phyloP scores from a whole-genome alignment of 1,139 yeast genomes.

The Ogataea hybrid region DNA sequence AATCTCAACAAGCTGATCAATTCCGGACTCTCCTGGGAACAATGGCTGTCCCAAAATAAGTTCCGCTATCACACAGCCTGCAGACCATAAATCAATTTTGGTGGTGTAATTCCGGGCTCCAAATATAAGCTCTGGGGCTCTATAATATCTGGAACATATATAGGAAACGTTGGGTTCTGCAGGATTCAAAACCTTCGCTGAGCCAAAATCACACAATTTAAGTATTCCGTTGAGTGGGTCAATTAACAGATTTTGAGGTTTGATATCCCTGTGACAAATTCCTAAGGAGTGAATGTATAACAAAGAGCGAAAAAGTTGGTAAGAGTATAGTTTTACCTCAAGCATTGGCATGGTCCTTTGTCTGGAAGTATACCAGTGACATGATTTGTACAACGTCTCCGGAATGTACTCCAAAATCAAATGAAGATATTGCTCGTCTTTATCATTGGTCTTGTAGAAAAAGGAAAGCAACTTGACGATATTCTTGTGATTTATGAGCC shows the following conservation, averaged over 20 bases:
- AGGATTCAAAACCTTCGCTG: slow-evolving; percentile 90
- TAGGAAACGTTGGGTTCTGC: slow-evolving; percentile 93
- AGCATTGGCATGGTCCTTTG: slow-evolving; percentile 82
- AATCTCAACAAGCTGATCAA: slow-evolving; percentile 95
- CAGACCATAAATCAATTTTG: slow-evolving; percentile 96
- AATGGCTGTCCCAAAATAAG: slow-evolving; percentile 91
- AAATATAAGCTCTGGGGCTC: slow-evolving; percentile 89
- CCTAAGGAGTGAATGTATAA: slow-evolving; percentile 86
- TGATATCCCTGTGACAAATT: slow-evolving; percentile 96
- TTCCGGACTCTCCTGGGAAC: slow-evolving; percentile 97
- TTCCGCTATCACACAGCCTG: slow-evolving; percentile 98
- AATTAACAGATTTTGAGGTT: slow-evolving; percentile 90
- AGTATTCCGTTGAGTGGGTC: slow-evolving; percentile 82
- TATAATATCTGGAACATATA: slow-evolving; percentile 92
- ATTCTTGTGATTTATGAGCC: slow-evolving; percentile 75
- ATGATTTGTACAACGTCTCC: slow-evolving; percentile 88
- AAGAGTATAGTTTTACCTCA: slow-evolving; percentile 87
- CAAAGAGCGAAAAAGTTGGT: slow-evolving; percentile 86
- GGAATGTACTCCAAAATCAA: slow-evolving; percentile 90
- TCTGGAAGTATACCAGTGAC: slow-evolving; percentile 76
- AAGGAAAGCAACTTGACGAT: slow-evolving; percentile 86
- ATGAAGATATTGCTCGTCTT: slow-evolving; percentile 78
- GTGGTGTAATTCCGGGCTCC: slow-evolving; percentile 70
- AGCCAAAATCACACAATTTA: slow-evolving; percentile 96
- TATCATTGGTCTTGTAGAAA: slow-evolving; percentile 61